Base-by-base conservation (phyloP, 768 basidiomycete genomes). In the Pleurotus citrinopileatus region DNA sequence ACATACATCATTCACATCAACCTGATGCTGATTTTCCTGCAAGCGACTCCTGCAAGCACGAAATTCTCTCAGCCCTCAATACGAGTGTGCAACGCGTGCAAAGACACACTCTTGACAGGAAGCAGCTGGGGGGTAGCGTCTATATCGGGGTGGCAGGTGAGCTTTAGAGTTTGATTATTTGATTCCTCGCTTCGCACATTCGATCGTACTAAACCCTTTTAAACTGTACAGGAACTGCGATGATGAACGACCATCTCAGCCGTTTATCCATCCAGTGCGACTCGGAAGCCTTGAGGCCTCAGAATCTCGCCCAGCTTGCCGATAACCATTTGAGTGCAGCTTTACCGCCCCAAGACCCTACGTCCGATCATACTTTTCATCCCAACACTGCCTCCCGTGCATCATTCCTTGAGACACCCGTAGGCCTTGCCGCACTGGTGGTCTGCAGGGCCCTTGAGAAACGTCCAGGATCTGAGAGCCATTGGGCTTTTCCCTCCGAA, bases 401-500 rank as follows among this genome's bases (percentile, higher is more conserved):
- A 23, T 73, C 75, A 2, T 79, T 77, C 57, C 61, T 77, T 34
- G 77, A 75, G 55, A 76, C 73, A 6, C 63, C 61, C 9, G 56
- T 75, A 25, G 77, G 77, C 2, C 56, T 72, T 4, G 71, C 71
- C 0, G 67, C 70, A 5, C 65, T 79, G 12, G 58, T 71, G 7
- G 63, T 79, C 12, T 53, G 62, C 4, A 64, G 73, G 19, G 29
- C 64, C 52, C 17, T 68, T 55, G 58, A 62, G 59, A 54, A 52
- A 55, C 34, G 25, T 20, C 25, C 26, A 20, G 32, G 34, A 1
- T 51, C 51, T 23, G 20, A 20, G 15, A 26, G 23, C 58, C 66
- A 52, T 36, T 60, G 43, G 57, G 54, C 10, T 50, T 58, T 45
- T 67, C 25, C 23, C 22, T 56, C 62, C 25, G 48, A 62, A 23